Evolutionary conservation across 805 yeast species (phyloP).

Genomic region (Ogataea ganodermae): DNA sequence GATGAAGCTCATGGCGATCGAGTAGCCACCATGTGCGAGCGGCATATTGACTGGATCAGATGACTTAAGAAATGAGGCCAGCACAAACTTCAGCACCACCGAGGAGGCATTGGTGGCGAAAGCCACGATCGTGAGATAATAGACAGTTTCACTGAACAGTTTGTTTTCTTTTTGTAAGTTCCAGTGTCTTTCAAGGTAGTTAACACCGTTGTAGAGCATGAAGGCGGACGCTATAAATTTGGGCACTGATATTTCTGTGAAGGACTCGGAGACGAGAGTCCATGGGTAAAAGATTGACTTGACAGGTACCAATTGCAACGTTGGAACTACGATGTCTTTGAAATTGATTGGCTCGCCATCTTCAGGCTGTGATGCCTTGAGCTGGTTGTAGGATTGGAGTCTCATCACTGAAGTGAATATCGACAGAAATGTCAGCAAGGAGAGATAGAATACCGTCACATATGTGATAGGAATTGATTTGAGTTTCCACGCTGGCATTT

Average conservation of each 20-base stretch:
- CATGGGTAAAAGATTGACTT: conserved; percentile 59
- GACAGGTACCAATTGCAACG: conserved; percentile 64
- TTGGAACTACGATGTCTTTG: conserved; percentile 48
- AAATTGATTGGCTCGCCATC: conserved; percentile 26
- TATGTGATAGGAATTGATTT: conserved; percentile 38
- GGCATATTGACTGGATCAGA: conserved; percentile 46
- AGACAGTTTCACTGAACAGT: conserved; percentile 43
- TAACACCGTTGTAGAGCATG: conserved; percentile 42
- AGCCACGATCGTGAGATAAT: conserved; percentile 55
- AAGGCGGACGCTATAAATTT: conserved; percentile 43
- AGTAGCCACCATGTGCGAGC: conserved; percentile 50
- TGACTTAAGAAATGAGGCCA: conserved; percentile 36
- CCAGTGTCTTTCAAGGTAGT: conserved; percentile 56
- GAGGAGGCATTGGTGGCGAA: conserved; percentile 56
- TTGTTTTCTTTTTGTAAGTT: conserved; percentile 23
- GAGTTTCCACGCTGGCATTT: conserved; percentile 25
- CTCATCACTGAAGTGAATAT: conserved; percentile 44
- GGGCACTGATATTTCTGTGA: conserved; percentile 56
- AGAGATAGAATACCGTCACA: conserved; percentile 48
- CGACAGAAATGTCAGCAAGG: conserved; percentile 43
- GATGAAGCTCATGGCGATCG: conserved; percentile 53
- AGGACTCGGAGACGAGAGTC: conserved; percentile 64
- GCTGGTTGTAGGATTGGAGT: conserved; percentile 35
- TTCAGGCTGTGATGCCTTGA: conserved; percentile 24
- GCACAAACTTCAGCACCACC: conserved; percentile 39